Base-by-base conservation (phyloP, 495 filamentous ascomycete species). In the Oleoguttula mirabilis region DNA sequence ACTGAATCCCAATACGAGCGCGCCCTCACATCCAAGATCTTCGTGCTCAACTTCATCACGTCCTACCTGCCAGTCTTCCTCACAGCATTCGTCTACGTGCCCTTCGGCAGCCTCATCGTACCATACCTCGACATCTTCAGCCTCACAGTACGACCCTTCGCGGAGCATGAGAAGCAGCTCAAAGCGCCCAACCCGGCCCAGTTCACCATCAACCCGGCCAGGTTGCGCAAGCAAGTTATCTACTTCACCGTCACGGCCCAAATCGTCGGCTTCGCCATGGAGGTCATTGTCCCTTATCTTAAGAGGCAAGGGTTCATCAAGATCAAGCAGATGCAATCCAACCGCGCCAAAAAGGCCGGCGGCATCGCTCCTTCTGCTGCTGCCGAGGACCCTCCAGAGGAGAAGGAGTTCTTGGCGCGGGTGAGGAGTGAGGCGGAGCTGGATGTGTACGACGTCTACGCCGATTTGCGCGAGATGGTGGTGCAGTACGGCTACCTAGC, bases 201-300 rank as follows among this genome's bases (percentile, higher is more conserved):
- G 11, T 98, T 95, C 66, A 64, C 73, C 27, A 84, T 96, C 58
- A 84, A 98, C 57, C 85, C 88, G 0, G 70, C 76, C 48, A 69
- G 90, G 20, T 71, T 98, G 5, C 79, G 76, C 37, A 88, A 92
- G 38, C 92, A 98, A 60, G 82, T 96, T 43, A 83, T 96, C 52
- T 98, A 96, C 60, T 94, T 94, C 58, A 88, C 90, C 0, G 86
- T 96, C 10, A 96, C 90, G 0, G 90, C 88, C 0, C 90, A 98
- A 56, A 76, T 88, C 32, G 84, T 98, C 45, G 85, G 82, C 44
- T 77, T 94, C 16, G 81, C 72, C 20, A 74, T 88, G 60, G 92
- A 98, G 56, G 76, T 85, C 12, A 70, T 94, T 33, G 78, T 95
- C 19, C 90, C 90, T 0, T 83, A 80, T 52, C 59, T 84, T 15